Conservation (phyloP, 305 asterid species). For the Euphrasia arctica region DNA sequence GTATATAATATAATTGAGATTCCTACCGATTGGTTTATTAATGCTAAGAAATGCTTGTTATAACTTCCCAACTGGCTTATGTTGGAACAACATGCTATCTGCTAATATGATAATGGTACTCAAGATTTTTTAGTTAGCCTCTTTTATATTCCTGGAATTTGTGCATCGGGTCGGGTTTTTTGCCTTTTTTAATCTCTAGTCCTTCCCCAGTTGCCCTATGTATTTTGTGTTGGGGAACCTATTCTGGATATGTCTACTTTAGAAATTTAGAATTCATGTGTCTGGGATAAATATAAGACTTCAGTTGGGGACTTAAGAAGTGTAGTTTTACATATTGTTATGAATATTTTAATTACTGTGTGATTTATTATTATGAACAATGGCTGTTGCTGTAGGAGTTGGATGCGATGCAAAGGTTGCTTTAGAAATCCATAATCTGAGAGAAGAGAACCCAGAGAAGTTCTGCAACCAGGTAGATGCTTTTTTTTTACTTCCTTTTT, state of each 20-base stretch:
- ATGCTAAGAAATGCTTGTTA: not conserved
- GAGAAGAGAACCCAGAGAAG: slow-evolving; percentile 99
- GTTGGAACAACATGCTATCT: no score
- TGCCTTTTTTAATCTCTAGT: not conserved
- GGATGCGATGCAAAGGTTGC: slow-evolving; percentile 99
- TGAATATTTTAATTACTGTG: not conserved
- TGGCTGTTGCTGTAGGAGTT: slow-evolving; percentile 59
- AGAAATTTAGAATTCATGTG: not conserved
- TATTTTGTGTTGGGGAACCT: slow-evolving; percentile 1
- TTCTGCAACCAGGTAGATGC: slow-evolving; percentile 86
- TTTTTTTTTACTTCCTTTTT: not conserved
- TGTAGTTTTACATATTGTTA: not conserved
- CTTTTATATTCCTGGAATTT: no score
- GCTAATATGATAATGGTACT: no score
- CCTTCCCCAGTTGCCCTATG: not conserved
- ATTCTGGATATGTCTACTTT: not conserved
- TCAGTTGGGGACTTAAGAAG: not conserved
- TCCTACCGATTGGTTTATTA: slow-evolving; percentile 4
- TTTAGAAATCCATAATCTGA: slow-evolving; percentile 87
- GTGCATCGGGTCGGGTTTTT: no score
- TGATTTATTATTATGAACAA: slow-evolving; percentile 11
- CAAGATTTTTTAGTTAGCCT: no score
- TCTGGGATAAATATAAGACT: not conserved
- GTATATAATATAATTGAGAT: not conserved
- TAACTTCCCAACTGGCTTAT: slow-evolving; percentile 4